These are phyloP conservation scores for Collybia sp. DNA, from an alignment of 768 basidiomycete genomes.

Conservation along the genomic window DNA sequence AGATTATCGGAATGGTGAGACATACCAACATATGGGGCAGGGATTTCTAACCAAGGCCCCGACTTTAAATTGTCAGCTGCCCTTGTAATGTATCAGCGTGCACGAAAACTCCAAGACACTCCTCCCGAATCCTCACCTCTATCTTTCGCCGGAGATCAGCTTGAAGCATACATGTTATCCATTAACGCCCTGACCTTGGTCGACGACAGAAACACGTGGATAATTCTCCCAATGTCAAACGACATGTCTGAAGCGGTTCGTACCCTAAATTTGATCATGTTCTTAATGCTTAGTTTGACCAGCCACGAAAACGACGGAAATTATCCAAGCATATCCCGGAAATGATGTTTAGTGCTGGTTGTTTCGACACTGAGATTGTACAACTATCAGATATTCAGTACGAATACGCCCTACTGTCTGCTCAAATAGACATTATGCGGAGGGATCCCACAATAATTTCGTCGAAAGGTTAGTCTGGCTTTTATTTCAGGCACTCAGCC, in stretches of 20 bases:
- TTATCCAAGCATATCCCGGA: constrained; percentile 76
- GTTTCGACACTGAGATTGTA: constrained; percentile 72
- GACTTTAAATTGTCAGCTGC: constrained; percentile 52
- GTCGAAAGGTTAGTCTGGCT: constrained; percentile 52
- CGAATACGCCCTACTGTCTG: constrained; percentile 71
- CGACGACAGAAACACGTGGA: constrained; percentile 79
- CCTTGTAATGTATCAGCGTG: constrained; percentile 89
- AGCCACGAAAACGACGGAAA: constrained; percentile 71
- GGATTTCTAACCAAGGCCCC: constrained; percentile 7
- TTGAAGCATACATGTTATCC: constrained; percentile 79
- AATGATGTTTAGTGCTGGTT: constrained; percentile 57
- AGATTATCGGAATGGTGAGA: constrained; percentile 88
- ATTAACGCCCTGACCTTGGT: constrained; percentile 86
- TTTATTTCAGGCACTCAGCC: constrained; percentile 1
- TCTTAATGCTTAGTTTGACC: constrained; percentile 9
- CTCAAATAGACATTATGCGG: constrained; percentile 70
- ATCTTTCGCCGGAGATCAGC: constrained; percentile 58
- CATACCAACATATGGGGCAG: constrained; percentile 1
- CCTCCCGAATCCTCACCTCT: constrained; percentile 34
- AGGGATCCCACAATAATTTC: constrained; percentile 59
- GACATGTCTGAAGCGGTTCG: constrained; percentile 45
- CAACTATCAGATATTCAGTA: constrained; percentile 75
- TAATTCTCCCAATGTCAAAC: constrained; percentile 57
- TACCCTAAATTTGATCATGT: constrained; percentile 14
- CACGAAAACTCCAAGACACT: constrained; percentile 67